Base-by-base conservation (phyloP, 2,329 filamentous ascomycete genomes). In the Nemania bipapillata region DNA sequence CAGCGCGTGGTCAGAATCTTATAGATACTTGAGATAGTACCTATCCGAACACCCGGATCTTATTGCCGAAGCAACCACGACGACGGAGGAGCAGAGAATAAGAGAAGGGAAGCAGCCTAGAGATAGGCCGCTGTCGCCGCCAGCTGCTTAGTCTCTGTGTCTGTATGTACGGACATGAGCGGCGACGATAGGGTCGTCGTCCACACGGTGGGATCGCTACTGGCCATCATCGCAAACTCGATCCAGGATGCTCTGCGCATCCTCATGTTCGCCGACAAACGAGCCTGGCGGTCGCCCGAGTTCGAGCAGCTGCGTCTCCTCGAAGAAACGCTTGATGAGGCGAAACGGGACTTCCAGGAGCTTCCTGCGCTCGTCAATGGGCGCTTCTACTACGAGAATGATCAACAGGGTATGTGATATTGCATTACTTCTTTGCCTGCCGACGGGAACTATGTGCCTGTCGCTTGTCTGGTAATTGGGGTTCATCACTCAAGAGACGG, bases 301-400 rank as follows among this genome's bases (percentile, higher is more conserved):
- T 84, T 87, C 75, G 86, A 89, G 75, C 87, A 89, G 79, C 77
- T 85, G 65, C 84, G 83, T 65, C 83, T 85, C 56, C 80, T 89
- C 62, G 84, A 88, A 73, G 80, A 82, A 40, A 81, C 83, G n/a
- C 81, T 89, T 59, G 86, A 88, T 75, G 86, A 88, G 72, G 87
- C 87, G 64, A 87, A 85, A 78, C 84, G 83, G 76, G 87, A 89
- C 78, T 89, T 89, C 71, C 87, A 89, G 79, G 83, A 86, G 74
- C 80, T 89, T 66, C 83, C 83, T 24, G 81, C 81, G 54, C 80
- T 89, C 50, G 83, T 89, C 62, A 85, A 87, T 71, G 86, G 86
- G 32, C 83, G 85, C 73, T 81, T 84, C 53, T 86, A 88, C 77
- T 89, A 89, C 73, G 84, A 88, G 74, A 84, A 85, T 68, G 86